Evolutionary conservation across 176 grass and related monocot genomes (phyloP).

Genomic region (Tillandsia leiboldiana): DNA sequence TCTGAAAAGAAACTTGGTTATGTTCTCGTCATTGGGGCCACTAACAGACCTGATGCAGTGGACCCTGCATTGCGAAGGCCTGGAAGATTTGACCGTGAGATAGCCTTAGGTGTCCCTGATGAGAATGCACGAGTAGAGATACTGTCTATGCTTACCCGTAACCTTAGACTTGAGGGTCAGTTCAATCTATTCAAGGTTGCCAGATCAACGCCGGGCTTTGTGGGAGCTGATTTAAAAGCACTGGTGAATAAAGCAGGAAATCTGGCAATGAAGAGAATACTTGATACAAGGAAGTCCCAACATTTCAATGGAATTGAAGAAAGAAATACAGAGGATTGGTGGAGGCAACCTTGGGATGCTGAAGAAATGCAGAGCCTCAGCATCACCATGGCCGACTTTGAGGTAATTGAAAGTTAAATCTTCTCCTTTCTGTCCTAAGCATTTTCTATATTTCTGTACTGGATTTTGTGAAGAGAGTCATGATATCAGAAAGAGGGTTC

Average conservation of each 20-base stretch:
- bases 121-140: conserved; percentile 75
- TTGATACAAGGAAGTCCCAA: conserved; percentile 47
- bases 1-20: conserved; percentile 72
- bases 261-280: conserved; percentile 89
- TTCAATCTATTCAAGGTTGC: conserved; percentile 90
- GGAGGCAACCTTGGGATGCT: conserved; percentile 64
- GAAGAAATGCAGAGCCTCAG: conserved; percentile 56
- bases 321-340: conserved; percentile 53
- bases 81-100: conserved; percentile 89
- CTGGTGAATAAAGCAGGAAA: conserved; percentile 91
- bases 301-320: conserved; percentile 13
- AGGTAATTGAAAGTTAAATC: conserved; percentile 30
- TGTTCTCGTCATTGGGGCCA: conserved; percentile 95
- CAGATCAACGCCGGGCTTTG: conserved; percentile 83
- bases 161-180: conserved; percentile 56
- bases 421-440: neutral
- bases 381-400: conserved; percentile 78
- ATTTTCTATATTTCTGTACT: neutral
- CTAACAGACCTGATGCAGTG: conserved; percentile 90
- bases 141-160: conserved; percentile 55
- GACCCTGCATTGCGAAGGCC: conserved; percentile 86
- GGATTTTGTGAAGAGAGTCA: neutral
- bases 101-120: conserved; percentile 77
- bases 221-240: conserved; percentile 81
- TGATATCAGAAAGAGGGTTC: neutral